Evolutionary conservation across 345 rosid genomes (phyloP), one percentile per base, ranked within the genome.

Genomic region (Brassica cretica): DNA sequence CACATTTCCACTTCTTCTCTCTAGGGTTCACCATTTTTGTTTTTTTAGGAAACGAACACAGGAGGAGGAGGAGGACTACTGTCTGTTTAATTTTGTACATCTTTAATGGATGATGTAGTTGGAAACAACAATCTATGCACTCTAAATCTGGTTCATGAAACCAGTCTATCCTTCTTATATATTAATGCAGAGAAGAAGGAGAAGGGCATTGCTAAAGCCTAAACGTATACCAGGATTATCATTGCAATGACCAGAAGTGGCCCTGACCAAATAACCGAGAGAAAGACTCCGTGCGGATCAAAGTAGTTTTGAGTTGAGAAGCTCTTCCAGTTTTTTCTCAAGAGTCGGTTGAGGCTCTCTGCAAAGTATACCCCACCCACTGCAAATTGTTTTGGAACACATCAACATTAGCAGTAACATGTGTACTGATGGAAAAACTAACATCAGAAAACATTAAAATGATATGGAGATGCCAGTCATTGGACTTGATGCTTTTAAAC

Each of bases 331-430:
- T 91, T 89, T 58, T 81, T 81, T 63, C 82, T 83, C 73, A 93
- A 79, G 56, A 90, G 35, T 72, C 46, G 76, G 73, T 95, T 95
- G 46, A 95, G 82, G 73, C 63, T 86, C 92, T 95, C 99, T 8
- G 99, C 97, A 71, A 87, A 84, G 85, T 89, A 93, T 11, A 95
- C 99, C 10, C 97, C 98, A 71, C 80, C 85, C 96, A 93, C 97
- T 95, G 73, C 83, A 49, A 49, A 27, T 60, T 3, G 0, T 10
- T 27, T 14, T 44, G 32, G 39, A 33, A 2, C 30, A 27, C 30
- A 27, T 27, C 30, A 68, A 49, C 18, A 83, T 66, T 68, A 78
- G 64, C 61, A 51, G 29, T 5, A 35, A 30, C 3, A 1, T 49
- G 8, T 27, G 30, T 27, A 21, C 16, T n/a, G 8, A 46, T 27